phyloP scores from a whole-genome alignment of 306 rosid genomes.

The Datisca glomerata region DNA sequence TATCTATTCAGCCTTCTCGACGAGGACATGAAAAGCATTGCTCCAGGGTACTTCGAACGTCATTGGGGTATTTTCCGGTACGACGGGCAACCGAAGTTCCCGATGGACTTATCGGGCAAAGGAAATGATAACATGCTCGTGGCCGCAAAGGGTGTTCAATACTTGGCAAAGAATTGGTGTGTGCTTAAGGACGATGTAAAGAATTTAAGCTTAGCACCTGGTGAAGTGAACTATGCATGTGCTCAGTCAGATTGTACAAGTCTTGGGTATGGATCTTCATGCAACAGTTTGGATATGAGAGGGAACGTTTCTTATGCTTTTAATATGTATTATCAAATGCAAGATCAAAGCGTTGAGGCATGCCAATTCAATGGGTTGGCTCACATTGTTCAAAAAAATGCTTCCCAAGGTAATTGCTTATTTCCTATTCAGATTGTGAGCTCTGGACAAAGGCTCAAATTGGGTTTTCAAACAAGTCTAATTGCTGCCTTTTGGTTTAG shows the following conservation, averaged over 20 bases:
- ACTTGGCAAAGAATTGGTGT: constrained; percentile 50
- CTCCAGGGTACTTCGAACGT: constrained; percentile 57
- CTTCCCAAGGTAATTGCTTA: constrained; percentile 26
- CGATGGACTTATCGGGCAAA: constrained; percentile 39
- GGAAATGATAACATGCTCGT: constrained; percentile 23
- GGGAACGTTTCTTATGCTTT: constrained; percentile 46
- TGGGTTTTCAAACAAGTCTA: too few relatives aligned
- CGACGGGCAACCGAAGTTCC: constrained; percentile 58
- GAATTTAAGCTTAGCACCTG: neutral
- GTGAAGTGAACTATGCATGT: constrained; percentile 33
- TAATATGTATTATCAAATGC: constrained; percentile 44
- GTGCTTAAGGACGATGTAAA: constrained; percentile 3
- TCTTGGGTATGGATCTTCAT: constrained; percentile 26
- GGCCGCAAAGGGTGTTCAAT: constrained; percentile 45
- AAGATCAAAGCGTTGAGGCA: constrained; percentile 43
- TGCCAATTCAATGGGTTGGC: constrained; percentile 36
- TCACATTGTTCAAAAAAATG: constrained; percentile 22
- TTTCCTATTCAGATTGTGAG: constrained; percentile 37
- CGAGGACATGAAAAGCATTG: constrained; percentile 49
- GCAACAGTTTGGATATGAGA: constrained; percentile 11
- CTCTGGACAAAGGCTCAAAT: constrained; percentile 19
- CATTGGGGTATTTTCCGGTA: constrained; percentile 70
- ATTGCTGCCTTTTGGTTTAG: too few relatives aligned
- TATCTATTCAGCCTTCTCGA: constrained; percentile 53
- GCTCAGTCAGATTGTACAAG: constrained; percentile 42